phyloP scores from a whole-genome alignment of 2,329 filamentous ascomycete genomes.

The Incumbomyces delicatus region DNA sequence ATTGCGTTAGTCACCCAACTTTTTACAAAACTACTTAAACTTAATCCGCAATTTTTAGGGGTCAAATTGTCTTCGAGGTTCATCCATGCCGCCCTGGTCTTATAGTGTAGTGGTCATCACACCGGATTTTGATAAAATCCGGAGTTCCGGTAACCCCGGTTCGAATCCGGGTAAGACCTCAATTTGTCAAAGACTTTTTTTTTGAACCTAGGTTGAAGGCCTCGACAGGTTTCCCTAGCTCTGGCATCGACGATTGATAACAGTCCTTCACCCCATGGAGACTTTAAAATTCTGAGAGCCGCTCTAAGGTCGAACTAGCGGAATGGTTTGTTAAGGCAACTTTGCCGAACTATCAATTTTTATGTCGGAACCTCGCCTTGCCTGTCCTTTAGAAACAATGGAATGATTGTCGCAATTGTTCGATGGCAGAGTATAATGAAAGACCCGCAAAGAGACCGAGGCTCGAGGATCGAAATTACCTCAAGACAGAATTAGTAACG shows the following conservation, averaged over 20 bases:
- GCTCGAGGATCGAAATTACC: neutral
- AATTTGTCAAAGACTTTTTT: neutral
- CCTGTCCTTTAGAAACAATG: neutral
- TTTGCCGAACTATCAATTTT: neutral
- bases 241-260: no score
- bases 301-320: no score
- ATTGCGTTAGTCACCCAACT: no score
- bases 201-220: neutral
- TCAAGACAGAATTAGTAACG: neutral
- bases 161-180: constrained; percentile 21
- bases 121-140: constrained; percentile 19
- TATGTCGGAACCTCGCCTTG: neutral
- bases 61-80: no score
- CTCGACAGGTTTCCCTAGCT: no score
- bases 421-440: neutral
- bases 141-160: constrained; percentile 19
- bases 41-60: no score
- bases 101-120: constrained; percentile 24
- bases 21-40: no score
- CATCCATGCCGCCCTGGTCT: no score
- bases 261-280: no score
- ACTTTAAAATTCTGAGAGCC: no score
- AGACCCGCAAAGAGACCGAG: neutral
- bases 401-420: neutral
- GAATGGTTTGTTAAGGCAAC: no score